These are phyloP conservation scores for Phytophthora cryptogea DNA, from an alignment of 352 stramenopile species.

Conservation along the genomic window DNA sequence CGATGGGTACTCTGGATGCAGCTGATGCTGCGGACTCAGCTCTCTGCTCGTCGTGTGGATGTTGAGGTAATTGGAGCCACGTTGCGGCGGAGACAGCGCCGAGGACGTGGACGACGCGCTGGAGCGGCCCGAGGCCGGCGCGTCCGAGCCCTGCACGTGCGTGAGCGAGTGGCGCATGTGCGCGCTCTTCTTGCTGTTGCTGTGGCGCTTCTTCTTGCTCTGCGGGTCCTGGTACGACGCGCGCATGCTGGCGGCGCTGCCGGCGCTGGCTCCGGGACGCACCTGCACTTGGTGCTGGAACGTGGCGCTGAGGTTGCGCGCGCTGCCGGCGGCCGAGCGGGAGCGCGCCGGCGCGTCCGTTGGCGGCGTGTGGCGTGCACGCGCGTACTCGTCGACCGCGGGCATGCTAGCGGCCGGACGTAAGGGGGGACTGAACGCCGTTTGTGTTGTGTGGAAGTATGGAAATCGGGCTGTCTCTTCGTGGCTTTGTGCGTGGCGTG, in stretches of 20 bases:
- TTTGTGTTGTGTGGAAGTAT: not conserved
- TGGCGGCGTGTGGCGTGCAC: slow-evolving; percentile 8
- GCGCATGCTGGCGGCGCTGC: slow-evolving; percentile 16
- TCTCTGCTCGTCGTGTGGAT: slow-evolving; percentile 31
- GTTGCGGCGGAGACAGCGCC: slow-evolving; percentile 26
- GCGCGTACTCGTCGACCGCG: slow-evolving; percentile 41
- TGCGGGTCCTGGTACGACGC: slow-evolving; percentile 46
- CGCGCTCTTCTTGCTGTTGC: slow-evolving; percentile 36
- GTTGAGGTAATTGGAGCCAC: slow-evolving; percentile 26
- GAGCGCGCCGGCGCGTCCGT: slow-evolving; percentile 15
- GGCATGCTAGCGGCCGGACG: slow-evolving; percentile 19
- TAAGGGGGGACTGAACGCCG: not conserved
- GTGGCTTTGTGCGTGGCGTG: not conserved
- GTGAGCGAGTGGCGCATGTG: slow-evolving; percentile 56
- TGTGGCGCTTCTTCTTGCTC: slow-evolving; percentile 36
- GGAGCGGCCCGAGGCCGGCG: slow-evolving; percentile 27
- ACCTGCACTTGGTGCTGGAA: slow-evolving; percentile 43
- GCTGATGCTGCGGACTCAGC: slow-evolving; percentile 35
- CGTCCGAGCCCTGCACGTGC: slow-evolving; percentile 41
- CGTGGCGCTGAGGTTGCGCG: slow-evolving; percentile 25
- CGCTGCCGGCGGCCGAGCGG: slow-evolving; percentile 18
- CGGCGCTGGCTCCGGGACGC: slow-evolving; percentile 6
- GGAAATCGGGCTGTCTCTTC: not conserved
- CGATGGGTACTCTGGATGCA: slow-evolving; percentile 41
- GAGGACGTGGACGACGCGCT: slow-evolving; percentile 39